These are phyloP conservation scores for Zancudomyces culisetae DNA, from an alignment of 371 early-diverging fungal genomes.

Conservation along the genomic window DNA sequence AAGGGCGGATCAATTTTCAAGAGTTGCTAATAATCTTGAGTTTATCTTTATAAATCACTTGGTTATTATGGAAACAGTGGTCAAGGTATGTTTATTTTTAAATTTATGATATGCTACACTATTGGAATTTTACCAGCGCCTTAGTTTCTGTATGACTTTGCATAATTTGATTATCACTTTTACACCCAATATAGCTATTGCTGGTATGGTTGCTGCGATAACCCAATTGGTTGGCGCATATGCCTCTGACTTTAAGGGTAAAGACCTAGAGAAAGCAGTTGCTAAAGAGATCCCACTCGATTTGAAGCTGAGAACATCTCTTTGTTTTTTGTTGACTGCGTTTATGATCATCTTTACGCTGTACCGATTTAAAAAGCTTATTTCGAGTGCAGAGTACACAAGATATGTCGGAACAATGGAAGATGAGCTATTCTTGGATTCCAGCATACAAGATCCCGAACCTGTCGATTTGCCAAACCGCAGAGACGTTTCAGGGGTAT, in stretches of 20 bases:
- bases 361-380: background rate
- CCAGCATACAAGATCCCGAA: background rate
- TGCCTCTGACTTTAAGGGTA: constrained; percentile 6
- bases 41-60: too few species aligned
- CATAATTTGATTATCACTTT: too few species aligned
- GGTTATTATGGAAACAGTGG: too few species aligned
- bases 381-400: background rate
- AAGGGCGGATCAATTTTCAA: too few species aligned
- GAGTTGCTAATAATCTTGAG: too few species aligned
- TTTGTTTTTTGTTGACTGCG: constrained; percentile 1
- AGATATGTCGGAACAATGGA: background rate
- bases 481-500: constrained; percentile 5
- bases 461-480: background rate
- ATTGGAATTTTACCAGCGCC: too few species aligned
- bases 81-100: too few species aligned
- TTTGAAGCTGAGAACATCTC: background rate
- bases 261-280: background rate
- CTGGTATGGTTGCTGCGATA: constrained; percentile 18
- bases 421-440: background rate
- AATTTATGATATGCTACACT: too few species aligned
- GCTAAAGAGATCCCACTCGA: background rate
- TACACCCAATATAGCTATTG: constrained; percentile 29
- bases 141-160: too few species aligned
- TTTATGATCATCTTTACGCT: background rate
- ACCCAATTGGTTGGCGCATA: constrained; percentile 24